phyloP scores from a whole-genome alignment of 192 early-diverging fungal species.

The Coemansia sp. region DNA sequence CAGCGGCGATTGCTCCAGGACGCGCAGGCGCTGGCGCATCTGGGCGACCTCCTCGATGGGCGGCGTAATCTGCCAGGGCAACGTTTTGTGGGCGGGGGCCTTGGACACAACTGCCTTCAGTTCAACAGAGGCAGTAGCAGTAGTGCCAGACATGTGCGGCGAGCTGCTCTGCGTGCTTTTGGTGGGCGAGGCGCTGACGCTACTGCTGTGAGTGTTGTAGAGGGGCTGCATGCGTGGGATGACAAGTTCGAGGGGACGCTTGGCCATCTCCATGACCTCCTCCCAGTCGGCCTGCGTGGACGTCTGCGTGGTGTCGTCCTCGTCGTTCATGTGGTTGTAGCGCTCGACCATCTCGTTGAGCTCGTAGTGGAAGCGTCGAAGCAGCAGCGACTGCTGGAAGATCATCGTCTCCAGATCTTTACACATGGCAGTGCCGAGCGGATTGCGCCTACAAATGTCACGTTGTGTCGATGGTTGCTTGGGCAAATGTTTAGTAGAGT shows the following conservation, averaged over 20 bases:
- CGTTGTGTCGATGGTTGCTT: neutral
- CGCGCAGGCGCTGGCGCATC: slow-evolving; percentile 32
- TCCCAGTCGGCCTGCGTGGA: slow-evolving; percentile 49
- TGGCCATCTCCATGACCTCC: slow-evolving; percentile 50
- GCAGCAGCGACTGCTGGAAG: slow-evolving; percentile 37
- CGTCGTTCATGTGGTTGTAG: slow-evolving; percentile 33
- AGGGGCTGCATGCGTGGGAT: neutral
- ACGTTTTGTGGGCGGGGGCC: slow-evolving; percentile 18
- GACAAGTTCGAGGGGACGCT: slow-evolving; percentile 21
- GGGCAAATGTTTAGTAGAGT: neutral
- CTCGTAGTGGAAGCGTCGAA: slow-evolving; percentile 24
- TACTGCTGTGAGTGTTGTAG: neutral
- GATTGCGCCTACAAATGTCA: slow-evolving; percentile 33
- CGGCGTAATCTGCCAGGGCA: slow-evolving; percentile 40
- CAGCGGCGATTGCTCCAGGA: slow-evolving; percentile 44
- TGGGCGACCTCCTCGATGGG: slow-evolving; percentile 43
- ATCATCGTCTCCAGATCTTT: slow-evolving; percentile 35
- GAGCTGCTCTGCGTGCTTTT: slow-evolving; percentile 19
- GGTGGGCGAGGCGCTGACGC: slow-evolving; percentile 18
- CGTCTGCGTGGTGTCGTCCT: slow-evolving; percentile 6
- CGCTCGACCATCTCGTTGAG: slow-evolving; percentile 26
- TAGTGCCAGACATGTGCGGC: slow-evolving; percentile 22
- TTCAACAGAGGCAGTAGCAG: slow-evolving; percentile 19
- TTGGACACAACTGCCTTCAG: slow-evolving; percentile 1
- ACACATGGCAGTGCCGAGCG: slow-evolving; percentile 45